Percentiles rank a stretch among this genome's conserved stretches.
phyloP scores from a whole-genome alignment of 352 stramenopile species.

The Phytopythium aichiense region DNA sequence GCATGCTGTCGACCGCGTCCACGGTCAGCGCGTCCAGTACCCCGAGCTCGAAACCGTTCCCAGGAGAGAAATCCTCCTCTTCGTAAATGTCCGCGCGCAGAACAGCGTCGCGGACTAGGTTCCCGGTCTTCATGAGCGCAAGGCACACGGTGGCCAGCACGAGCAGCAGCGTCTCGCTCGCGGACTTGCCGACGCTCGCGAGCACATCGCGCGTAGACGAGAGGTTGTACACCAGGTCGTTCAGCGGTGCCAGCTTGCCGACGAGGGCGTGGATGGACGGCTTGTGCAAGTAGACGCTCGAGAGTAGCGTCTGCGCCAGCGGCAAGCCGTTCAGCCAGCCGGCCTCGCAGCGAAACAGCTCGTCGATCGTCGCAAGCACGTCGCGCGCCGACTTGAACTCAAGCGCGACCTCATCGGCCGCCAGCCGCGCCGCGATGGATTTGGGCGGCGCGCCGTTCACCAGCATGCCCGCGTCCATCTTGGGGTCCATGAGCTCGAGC shows the following conservation, averaged over 20 bases:
- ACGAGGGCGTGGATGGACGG: conserved; percentile 74
- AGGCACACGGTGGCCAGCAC: conserved; percentile 68
- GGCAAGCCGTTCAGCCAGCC: conserved; percentile 85
- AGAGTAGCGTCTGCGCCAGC: conserved; percentile 86
- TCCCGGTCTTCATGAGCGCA: conserved; percentile 68
- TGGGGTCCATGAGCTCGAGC: conserved; percentile 92
- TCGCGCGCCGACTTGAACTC: conserved; percentile 62
- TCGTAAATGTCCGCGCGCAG: conserved; percentile 95
- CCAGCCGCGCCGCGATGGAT: conserved; percentile 50
- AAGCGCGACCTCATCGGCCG: conserved; percentile 34
- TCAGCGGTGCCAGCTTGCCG: conserved; percentile 26
- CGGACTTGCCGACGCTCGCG: conserved; percentile 24
- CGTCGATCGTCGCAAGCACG: conserved; percentile 72
- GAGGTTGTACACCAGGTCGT: conserved; percentile 17
- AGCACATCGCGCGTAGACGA: conserved; percentile 27
- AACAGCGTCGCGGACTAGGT: conserved; percentile 78
- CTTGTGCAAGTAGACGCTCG: conserved; percentile 86
- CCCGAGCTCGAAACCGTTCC: conserved; percentile 58
- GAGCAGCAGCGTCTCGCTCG: conserved; percentile 57
- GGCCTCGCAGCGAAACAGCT: conserved; percentile 68
- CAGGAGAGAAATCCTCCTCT: conserved; percentile 92
- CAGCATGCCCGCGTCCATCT: conserved; percentile 93
- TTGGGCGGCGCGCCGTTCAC: conserved; percentile 49
- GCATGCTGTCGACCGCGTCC: conserved; percentile 33
- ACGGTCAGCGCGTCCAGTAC: conserved; percentile 34